Percentiles rank a stretch among this genome's conserved stretches.
phyloP scores from a whole-genome alignment of 768 basidiomycete genomes.

The Trametes punicea region DNA sequence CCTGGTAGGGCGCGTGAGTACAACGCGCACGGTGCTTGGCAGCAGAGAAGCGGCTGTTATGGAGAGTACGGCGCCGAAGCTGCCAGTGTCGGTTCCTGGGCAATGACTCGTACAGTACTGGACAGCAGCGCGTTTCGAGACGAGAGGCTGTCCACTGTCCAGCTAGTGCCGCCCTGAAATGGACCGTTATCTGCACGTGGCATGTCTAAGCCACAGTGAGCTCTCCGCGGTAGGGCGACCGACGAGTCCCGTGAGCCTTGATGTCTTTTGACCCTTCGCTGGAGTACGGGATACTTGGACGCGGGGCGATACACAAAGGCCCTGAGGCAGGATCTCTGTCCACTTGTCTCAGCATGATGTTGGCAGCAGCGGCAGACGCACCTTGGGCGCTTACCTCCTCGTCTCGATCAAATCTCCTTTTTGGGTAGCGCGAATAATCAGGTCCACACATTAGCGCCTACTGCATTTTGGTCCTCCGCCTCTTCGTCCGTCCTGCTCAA shows the following conservation, averaged over 20 bases:
- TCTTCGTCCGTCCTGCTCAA: neutral
- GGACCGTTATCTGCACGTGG: constrained; percentile 1
- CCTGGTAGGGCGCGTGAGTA: neutral
- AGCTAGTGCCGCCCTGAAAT: constrained; percentile 5
- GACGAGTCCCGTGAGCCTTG: too few relatives aligned
- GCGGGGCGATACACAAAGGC: too few relatives aligned
- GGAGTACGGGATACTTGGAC: too few relatives aligned
- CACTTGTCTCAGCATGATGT: neutral
- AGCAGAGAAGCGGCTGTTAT: constrained; percentile 2
- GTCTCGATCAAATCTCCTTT: neutral
- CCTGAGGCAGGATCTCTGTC: neutral
- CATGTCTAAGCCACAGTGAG: too few relatives aligned
- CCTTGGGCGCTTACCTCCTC: too few relatives aligned
- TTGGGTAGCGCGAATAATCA: too few relatives aligned
- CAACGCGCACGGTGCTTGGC: constrained; percentile 7
- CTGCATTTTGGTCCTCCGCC: too few relatives aligned
- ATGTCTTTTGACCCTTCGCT: too few relatives aligned
- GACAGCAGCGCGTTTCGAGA: neutral
- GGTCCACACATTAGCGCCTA: too few relatives aligned
- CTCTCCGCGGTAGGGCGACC: too few relatives aligned
- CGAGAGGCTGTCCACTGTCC: constrained; percentile 12
- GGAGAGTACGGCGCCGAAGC: neutral
- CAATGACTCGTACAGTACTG: constrained; percentile 3
- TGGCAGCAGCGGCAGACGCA: neutral
- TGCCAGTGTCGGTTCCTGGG: neutral